Percentiles rank a stretch among this genome's conserved stretches.
These are phyloP conservation scores for Colletotrichum gigasporum DNA, from an alignment of 2,329 filamentous ascomycete genomes.

Conservation along the genomic window DNA sequence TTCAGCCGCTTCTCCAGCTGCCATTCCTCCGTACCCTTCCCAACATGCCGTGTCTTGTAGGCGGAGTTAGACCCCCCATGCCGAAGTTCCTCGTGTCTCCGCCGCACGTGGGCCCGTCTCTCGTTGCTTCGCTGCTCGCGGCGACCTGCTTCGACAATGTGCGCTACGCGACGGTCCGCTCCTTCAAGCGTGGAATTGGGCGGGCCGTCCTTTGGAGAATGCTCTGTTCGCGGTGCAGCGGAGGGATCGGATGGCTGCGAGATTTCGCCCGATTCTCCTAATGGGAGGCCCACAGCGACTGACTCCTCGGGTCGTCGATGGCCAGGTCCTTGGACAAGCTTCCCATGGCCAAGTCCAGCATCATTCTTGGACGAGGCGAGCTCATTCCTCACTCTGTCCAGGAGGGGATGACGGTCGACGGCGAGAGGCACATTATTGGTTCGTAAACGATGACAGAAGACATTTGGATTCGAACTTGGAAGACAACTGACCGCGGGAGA, in stretches of 20 bases:
- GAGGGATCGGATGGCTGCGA: too few species aligned
- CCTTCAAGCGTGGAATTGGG: conserved; percentile 3
- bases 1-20: background rate
- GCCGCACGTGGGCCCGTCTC: conserved; percentile 5
- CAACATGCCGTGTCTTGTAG: background rate
- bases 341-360: background rate
- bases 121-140: background rate
- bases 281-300: background rate
- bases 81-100: background rate
- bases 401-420: background rate
- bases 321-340: background rate
- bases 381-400: background rate
- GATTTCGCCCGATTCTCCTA: too few species aligned
- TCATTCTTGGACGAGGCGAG: background rate
- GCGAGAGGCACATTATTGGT: background rate
- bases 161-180: background rate
- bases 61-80: background rate
- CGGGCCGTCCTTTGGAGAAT: background rate
- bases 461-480: background rate
- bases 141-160: background rate
- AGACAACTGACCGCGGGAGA: background rate
- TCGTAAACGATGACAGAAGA: background rate
- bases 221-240: conserved; percentile 11
- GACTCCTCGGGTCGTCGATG: background rate
- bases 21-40: background rate